Percentiles rank a stretch among this genome's conserved stretches.
Conservation (phyloP, 805 yeast species). For the Suhomyces kilbournensis region DNA sequence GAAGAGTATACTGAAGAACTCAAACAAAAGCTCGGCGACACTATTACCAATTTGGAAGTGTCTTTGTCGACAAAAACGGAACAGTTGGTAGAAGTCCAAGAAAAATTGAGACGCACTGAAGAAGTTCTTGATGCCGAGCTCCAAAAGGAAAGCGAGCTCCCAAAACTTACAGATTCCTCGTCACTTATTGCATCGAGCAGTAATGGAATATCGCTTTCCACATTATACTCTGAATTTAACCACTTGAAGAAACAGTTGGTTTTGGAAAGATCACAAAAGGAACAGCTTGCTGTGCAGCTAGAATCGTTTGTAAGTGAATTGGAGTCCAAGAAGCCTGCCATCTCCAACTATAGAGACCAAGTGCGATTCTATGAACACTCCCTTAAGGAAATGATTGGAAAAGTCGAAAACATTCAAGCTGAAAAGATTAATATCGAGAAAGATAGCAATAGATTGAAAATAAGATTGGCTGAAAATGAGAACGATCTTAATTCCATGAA, state of each 20-base stretch:
- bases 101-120: constrained; percentile 37
- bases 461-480: constrained; percentile 40
- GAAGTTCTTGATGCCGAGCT: constrained; percentile 40
- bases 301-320: constrained; percentile 71
- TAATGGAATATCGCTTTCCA: constrained; percentile 59
- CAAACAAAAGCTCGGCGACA: constrained; percentile 35
- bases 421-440: constrained; percentile 47
- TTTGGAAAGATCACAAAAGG: constrained; percentile 69
- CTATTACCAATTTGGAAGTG: constrained; percentile 31
- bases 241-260: constrained; percentile 62
- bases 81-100: constrained; percentile 38
- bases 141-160: constrained; percentile 37
- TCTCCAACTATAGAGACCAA: constrained; percentile 62
- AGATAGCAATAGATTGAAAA: constrained; percentile 33
- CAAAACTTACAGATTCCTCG: constrained; percentile 56
- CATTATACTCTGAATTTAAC: constrained; percentile 62
- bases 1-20: constrained; percentile 47
- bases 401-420: constrained; percentile 49
- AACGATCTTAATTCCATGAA: constrained; percentile 48
- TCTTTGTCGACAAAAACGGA: constrained; percentile 32
- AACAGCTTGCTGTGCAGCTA: constrained; percentile 65
- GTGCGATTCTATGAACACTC: constrained; percentile 54
- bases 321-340: constrained; percentile 73
- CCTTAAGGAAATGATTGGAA: constrained; percentile 49
- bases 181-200: constrained; percentile 38